A percentile compares a stretch with the other conserved stretches of the same genome.
phyloP scores from a whole-genome alignment of 305 asterid species.

The Plantago coronopus region DNA sequence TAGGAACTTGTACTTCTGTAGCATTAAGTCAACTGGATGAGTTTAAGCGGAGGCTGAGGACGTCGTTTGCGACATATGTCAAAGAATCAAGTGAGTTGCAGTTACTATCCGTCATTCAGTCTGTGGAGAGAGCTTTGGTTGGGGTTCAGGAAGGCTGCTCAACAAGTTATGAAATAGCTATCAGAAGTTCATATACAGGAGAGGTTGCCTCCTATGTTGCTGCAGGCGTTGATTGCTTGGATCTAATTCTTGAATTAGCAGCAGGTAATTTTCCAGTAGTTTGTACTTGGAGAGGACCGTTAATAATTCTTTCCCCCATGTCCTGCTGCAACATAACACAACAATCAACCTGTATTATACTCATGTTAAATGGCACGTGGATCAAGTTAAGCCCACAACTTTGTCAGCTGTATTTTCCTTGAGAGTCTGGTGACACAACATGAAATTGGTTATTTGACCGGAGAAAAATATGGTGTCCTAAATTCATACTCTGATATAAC shows the following conservation, averaged over 20 bases:
- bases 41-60: conserved; percentile 56
- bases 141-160: conserved; percentile 64
- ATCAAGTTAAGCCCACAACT: too few relatives aligned
- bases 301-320: background rate
- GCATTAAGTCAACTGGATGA: conserved; percentile 44
- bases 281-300: background rate
- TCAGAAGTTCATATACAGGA: conserved; percentile 60
- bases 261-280: conserved; percentile 48
- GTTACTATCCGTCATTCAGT: conserved; percentile 56
- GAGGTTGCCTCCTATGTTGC: conserved; percentile 68
- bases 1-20: conserved; percentile 28
- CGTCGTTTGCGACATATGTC: conserved; percentile 55
- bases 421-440: too few relatives aligned
- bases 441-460: too few relatives aligned
- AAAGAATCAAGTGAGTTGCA: conserved; percentile 67
- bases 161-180: conserved; percentile 58
- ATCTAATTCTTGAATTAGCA: conserved; percentile 64
- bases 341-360: too few relatives aligned
- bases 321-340: too few relatives aligned
- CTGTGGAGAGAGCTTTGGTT: conserved; percentile 87
- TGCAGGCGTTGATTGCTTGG: conserved; percentile 79
- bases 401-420: too few relatives aligned
- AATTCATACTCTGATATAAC: too few relatives aligned
- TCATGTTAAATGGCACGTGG: too few relatives aligned
- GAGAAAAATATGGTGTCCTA: too few relatives aligned